These are phyloP conservation scores for Musa itinerans DNA, from an alignment of 176 grass and related monocot genomes.

Conservation along the genomic window DNA sequence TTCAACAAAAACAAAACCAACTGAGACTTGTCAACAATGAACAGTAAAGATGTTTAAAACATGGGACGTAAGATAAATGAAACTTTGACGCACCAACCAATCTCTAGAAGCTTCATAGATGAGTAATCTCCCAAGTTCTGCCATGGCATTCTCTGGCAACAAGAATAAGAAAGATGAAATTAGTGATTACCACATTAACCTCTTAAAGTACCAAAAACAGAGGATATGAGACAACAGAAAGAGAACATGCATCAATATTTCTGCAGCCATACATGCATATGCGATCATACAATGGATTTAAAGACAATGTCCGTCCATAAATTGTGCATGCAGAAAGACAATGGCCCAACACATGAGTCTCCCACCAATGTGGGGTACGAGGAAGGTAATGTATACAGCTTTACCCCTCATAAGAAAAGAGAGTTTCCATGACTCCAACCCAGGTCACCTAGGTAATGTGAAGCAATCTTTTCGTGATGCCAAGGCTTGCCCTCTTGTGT, in stretches of 20 bases:
- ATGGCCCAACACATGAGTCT: too few relatives aligned
- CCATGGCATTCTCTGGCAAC: slow-evolving; percentile 71
- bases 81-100: slow-evolving; percentile 62
- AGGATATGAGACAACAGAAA: not conserved
- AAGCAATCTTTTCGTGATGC: too few relatives aligned
- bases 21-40: too few relatives aligned
- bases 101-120: slow-evolving; percentile 95
- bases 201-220: not conserved
- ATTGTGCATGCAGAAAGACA: too few relatives aligned
- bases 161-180: not conserved
- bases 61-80: not conserved
- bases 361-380: too few relatives aligned
- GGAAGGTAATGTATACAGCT: too few relatives aligned
- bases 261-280: not conserved
- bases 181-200: not conserved
- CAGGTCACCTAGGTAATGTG: too few relatives aligned
- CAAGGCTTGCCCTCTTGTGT: too few relatives aligned
- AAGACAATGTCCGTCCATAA: too few relatives aligned
- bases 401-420: too few relatives aligned
- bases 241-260: not conserved
- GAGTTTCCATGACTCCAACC: too few relatives aligned
- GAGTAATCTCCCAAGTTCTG: slow-evolving; percentile 82
- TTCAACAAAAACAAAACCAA: not conserved
- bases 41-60: not conserved
- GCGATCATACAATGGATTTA: not conserved